Conservation (phyloP, 148 eudicot species). For the Rhododendron henanense region DNA sequence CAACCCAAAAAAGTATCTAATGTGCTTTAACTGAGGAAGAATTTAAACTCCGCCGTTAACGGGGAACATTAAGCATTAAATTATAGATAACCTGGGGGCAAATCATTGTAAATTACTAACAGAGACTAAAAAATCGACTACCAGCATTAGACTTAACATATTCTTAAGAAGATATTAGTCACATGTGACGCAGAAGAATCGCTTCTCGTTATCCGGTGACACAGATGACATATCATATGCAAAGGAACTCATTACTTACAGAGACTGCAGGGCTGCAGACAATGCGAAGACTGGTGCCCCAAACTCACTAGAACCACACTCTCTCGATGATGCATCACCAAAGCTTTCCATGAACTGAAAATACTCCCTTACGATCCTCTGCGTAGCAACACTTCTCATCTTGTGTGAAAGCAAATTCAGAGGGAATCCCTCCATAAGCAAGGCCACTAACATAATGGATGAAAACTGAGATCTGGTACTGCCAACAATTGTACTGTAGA, state of each 20-base stretch:
- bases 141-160: background rate
- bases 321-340: slow-evolving; percentile 31
- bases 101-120: background rate
- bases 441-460: slow-evolving; percentile 43
- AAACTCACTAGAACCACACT: slow-evolving; percentile 26
- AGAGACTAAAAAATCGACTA: background rate
- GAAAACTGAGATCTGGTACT: slow-evolving; percentile 39
- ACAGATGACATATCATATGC: background rate
- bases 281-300: slow-evolving; percentile 62
- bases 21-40: background rate
- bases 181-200: background rate
- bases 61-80: background rate
- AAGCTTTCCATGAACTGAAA: slow-evolving; percentile 52
- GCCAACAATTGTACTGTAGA: slow-evolving; percentile 44
- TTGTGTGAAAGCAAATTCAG: slow-evolving; percentile 56
- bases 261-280: slow-evolving; percentile 61
- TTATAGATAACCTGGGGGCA: background rate
- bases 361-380: slow-evolving; percentile 54
- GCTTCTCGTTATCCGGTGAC: background rate
- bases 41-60: background rate
- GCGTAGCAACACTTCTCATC: slow-evolving; percentile 39
- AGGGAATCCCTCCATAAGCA: slow-evolving; percentile 87
- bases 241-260: slow-evolving; percentile 46
- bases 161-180: background rate
- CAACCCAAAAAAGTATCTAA: background rate